A percentile compares a stretch with the other conserved stretches of the same genome.
These are phyloP conservation scores for Ophiosphaerella narmari DNA, from an alignment of 2,329 filamentous ascomycete species.

Conservation along the genomic window DNA sequence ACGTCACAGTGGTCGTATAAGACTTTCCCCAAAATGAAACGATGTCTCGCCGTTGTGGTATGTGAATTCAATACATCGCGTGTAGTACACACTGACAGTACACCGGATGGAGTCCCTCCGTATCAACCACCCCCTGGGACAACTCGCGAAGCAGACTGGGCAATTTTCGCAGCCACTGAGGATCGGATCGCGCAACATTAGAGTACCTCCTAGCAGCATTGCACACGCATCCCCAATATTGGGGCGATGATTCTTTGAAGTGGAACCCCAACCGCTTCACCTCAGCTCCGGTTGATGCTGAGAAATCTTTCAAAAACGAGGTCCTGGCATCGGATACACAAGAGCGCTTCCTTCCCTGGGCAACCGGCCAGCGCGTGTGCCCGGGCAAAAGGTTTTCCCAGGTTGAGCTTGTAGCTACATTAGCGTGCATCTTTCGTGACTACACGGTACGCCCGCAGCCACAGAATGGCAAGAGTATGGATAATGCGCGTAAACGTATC, in stretches of 20 bases:
- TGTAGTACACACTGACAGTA: too few relatives aligned
- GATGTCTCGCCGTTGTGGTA: conserved; percentile 55
- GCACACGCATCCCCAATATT: conserved; percentile 35
- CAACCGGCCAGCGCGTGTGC: conserved; percentile 19
- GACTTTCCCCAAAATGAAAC: conserved; percentile 49
- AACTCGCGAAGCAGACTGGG: conserved; percentile 9
- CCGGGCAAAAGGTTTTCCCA: conserved; percentile 27
- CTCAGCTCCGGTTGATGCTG: background rate
- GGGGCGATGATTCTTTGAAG: conserved; percentile 23
- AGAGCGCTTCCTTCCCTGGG: conserved; percentile 19
- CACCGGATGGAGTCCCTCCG: conserved; percentile 14
- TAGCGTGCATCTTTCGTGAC: conserved; percentile 19
- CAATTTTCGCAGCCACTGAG: conserved; percentile 2
- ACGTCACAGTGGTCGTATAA: conserved; percentile 43
- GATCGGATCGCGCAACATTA: background rate
- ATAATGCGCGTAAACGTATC: conserved; percentile 10
- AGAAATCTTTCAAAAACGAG: conserved; percentile 11
- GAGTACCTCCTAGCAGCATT: conserved; percentile 25
- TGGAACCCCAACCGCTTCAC: conserved; percentile 36
- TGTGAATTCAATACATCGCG: background rate
- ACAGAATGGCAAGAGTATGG: conserved; percentile 11
- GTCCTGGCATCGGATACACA: conserved; percentile 12
- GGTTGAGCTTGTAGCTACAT: conserved; percentile 23
- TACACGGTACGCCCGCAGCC: conserved; percentile 11
- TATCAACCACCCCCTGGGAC: conserved; percentile 10